These are phyloP conservation scores for Aspergillus wentii DNA, from an alignment of 495 filamentous ascomycete species.

Conservation along the genomic window DNA sequence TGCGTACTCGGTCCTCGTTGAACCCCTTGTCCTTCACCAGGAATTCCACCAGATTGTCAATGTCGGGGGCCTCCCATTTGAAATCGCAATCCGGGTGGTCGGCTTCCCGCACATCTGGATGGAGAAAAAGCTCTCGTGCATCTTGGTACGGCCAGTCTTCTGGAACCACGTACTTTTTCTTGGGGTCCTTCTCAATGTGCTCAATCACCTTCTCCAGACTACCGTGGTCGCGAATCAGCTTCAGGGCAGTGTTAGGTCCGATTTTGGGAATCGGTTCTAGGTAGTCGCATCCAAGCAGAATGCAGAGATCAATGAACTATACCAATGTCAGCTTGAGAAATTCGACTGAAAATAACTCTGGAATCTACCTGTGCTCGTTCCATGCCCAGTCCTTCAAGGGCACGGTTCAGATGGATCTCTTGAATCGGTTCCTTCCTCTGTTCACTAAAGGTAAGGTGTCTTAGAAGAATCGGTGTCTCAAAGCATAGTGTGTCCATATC, in stretches of 20 bases:
- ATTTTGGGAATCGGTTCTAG: slow-evolving; percentile 93
- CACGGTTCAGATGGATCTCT: slow-evolving; percentile 83
- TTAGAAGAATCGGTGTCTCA: slow-evolving; percentile 80
- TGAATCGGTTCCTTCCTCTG: slow-evolving; percentile 96
- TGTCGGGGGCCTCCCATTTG: slow-evolving; percentile 92
- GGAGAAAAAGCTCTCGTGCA: slow-evolving; percentile 83
- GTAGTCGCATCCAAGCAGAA: slow-evolving; percentile 97
- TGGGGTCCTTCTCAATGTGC: slow-evolving; percentile 65
- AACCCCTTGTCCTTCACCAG: slow-evolving; percentile 93
- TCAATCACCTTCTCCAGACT: slow-evolving; percentile 83
- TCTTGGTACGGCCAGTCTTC: slow-evolving; percentile 94
- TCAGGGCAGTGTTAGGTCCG: slow-evolving; percentile 84
- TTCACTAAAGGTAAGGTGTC: slow-evolving; percentile 94
- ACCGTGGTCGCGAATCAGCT: slow-evolving; percentile 85
- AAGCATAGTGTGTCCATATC: slow-evolving; percentile 99
- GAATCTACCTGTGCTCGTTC: slow-evolving; percentile 67
- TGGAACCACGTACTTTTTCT: slow-evolving; percentile 75
- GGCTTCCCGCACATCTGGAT: slow-evolving; percentile 83
- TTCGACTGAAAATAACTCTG: neutral
- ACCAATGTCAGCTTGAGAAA: neutral
- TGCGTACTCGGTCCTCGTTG: slow-evolving; percentile 85
- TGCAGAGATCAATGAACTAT: slow-evolving; percentile 95
- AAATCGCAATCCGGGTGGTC: slow-evolving; percentile 87
- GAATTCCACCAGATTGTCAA: slow-evolving; percentile 83
- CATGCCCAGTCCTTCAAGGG: slow-evolving; percentile 80